Evolutionary conservation across 257 asterid species (phyloP).

Genomic region (Craterostigma plantagineum): DNA sequence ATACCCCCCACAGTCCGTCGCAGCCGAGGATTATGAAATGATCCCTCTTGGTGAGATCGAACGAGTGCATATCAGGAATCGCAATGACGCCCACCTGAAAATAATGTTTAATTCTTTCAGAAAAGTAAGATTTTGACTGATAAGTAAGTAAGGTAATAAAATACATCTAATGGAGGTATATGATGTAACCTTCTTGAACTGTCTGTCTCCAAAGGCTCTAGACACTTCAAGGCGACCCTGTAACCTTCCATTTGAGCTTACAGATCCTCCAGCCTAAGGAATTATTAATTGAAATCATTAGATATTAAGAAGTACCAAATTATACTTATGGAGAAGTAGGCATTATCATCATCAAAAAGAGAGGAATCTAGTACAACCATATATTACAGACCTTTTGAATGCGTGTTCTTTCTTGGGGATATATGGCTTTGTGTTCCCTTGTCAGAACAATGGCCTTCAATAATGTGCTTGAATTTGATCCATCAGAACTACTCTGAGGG

Average conservation of each 20-base stretch:
- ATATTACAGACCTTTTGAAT: slow-evolving; percentile 49
- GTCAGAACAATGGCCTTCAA: slow-evolving; percentile 73
- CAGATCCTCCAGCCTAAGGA: slow-evolving; percentile 77
- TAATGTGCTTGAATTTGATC: slow-evolving; percentile 11
- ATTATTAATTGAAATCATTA: neutral
- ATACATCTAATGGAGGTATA: neutral
- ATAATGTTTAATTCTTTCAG: no score
- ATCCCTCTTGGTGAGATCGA: slow-evolving; percentile 82
- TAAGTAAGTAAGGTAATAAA: slow-evolving; percentile 3
- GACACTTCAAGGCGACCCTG: slow-evolving; percentile 95
- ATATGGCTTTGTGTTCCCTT: slow-evolving; percentile 82
- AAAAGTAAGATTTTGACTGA: slow-evolving; percentile 4
- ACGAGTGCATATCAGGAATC: slow-evolving; percentile 80
- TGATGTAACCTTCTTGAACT: slow-evolving; percentile 64
- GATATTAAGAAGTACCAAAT: no score
- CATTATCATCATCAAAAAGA: slow-evolving; percentile 7
- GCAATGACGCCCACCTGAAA: slow-evolving; percentile 88
- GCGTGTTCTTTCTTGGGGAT: slow-evolving; percentile 84
- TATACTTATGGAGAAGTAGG: neutral
- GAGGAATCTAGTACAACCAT: slow-evolving; percentile 4
- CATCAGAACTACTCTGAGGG: slow-evolving; percentile 15
- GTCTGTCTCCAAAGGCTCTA: slow-evolving; percentile 88
- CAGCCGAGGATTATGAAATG: slow-evolving; percentile 83
- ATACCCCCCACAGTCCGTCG: slow-evolving; percentile 98
- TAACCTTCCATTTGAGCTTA: slow-evolving; percentile 71